Conservation (phyloP, 306 rosid species). For the Gastrolobium bilobum region DNA sequence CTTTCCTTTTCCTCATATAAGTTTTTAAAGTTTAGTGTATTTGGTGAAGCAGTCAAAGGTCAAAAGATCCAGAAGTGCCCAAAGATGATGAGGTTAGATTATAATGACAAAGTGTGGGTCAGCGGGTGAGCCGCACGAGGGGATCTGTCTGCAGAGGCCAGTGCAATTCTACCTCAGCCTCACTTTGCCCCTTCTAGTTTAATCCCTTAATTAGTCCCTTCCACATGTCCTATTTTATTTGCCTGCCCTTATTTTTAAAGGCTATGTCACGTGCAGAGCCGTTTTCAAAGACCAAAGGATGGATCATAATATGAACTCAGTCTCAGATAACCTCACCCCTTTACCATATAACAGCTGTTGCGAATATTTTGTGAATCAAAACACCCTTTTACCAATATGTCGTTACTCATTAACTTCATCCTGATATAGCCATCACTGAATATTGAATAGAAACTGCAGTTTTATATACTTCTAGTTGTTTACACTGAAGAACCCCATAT, state of each 20-base stretch:
- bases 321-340: constrained; percentile 1
- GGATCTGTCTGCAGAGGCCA: constrained; percentile 62
- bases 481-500: background rate
- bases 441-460: background rate
- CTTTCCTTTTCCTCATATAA: constrained; percentile 40
- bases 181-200: constrained; percentile 52
- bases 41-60: constrained; percentile 67
- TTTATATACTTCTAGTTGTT: background rate
- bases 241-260: constrained; percentile 48
- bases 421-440: background rate
- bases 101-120: constrained; percentile 69
- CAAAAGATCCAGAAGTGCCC: constrained; percentile 63
- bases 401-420: background rate
- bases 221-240: constrained; percentile 44
- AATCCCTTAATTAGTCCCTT: constrained; percentile 19
- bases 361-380: background rate
- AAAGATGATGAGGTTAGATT: constrained; percentile 52
- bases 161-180: constrained; percentile 53
- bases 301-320: background rate
- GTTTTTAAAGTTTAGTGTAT: background rate
- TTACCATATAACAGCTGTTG: background rate
- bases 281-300: constrained; percentile 50
- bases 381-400: background rate
- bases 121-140: constrained; percentile 90
- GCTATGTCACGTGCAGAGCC: constrained; percentile 60